These are phyloP conservation scores for Bryoglossum gracile DNA, from an alignment of 495 filamentous ascomycete species.

Conservation along the genomic window DNA sequence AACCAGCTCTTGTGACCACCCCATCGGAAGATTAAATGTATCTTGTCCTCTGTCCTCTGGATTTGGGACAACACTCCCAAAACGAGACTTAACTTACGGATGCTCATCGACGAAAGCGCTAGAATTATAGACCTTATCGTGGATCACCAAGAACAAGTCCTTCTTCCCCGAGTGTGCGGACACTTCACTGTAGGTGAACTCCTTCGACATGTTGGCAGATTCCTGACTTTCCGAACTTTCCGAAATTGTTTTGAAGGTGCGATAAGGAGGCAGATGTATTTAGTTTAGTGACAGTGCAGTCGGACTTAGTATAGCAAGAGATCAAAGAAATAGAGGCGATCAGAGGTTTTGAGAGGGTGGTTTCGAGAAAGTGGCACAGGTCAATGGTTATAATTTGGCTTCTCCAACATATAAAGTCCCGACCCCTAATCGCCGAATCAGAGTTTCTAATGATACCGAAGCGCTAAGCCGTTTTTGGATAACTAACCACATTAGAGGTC, in stretches of 20 bases:
- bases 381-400: not conserved
- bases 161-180: constrained; percentile 89
- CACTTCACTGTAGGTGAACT: constrained; percentile 80
- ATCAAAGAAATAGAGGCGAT: not conserved
- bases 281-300: not conserved
- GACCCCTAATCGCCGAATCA: too few relatives aligned
- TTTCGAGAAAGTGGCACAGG: not conserved
- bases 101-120: constrained; percentile 95
- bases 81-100: constrained; percentile 64
- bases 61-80: too few relatives aligned
- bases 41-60: too few relatives aligned
- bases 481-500: too few relatives aligned
- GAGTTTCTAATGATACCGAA: too few relatives aligned
- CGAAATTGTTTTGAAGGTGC: not conserved
- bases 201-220: constrained; percentile 52
- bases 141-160: constrained; percentile 84
- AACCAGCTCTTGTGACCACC: too few relatives aligned
- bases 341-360: not conserved
- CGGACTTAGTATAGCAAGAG: not conserved
- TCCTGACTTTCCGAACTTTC: not conserved
- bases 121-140: constrained; percentile 93
- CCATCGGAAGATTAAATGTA: too few relatives aligned
- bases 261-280: not conserved
- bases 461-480: too few relatives aligned
- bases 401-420: not conserved